phyloP scores from a whole-genome alignment of 2,329 filamentous ascomycete species.

The Ophiocordyceps robertsii region DNA sequence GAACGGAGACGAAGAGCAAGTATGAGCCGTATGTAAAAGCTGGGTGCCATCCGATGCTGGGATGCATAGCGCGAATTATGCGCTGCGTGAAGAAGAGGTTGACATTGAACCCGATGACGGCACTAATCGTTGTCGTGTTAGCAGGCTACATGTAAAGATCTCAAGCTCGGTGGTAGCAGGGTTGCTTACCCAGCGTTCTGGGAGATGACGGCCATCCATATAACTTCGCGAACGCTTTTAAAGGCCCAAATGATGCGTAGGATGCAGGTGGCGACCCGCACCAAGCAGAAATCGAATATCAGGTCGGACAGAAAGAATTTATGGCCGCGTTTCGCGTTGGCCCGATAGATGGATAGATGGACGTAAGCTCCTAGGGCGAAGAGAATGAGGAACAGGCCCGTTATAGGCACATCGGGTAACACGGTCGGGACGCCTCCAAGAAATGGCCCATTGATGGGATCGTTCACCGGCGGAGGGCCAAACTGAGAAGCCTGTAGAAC shows the following conservation, averaged over 20 bases:
- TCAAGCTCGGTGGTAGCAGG: background rate
- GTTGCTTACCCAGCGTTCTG: constrained; percentile 20
- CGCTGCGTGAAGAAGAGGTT: constrained; percentile 26
- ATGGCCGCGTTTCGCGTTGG: constrained; percentile 19
- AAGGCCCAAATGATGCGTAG: constrained; percentile 23
- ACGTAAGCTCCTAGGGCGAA: constrained; percentile 10
- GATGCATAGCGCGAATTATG: constrained; percentile 22
- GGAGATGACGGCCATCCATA: constrained; percentile 20
- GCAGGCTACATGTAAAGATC: too few relatives aligned
- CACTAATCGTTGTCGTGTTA: constrained; percentile 6
- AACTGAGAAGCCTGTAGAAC: background rate
- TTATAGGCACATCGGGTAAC: constrained; percentile 9
- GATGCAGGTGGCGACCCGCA: constrained; percentile 17
- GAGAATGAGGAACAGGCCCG: constrained; percentile 10
- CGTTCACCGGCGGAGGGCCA: background rate
- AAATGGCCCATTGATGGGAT: background rate
- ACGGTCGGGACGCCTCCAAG: constrained; percentile 3
- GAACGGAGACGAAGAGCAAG: constrained; percentile 14
- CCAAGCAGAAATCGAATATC: constrained; percentile 23
- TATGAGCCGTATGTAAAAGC: constrained; percentile 10
- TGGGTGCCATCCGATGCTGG: constrained; percentile 19
- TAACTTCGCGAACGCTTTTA: constrained; percentile 10
- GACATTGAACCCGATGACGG: constrained; percentile 19
- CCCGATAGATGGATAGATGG: constrained; percentile 11
- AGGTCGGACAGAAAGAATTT: constrained; percentile 23